Conservation (phyloP, 257 asterid genomes). For the Voacanga thouarsii region DNA sequence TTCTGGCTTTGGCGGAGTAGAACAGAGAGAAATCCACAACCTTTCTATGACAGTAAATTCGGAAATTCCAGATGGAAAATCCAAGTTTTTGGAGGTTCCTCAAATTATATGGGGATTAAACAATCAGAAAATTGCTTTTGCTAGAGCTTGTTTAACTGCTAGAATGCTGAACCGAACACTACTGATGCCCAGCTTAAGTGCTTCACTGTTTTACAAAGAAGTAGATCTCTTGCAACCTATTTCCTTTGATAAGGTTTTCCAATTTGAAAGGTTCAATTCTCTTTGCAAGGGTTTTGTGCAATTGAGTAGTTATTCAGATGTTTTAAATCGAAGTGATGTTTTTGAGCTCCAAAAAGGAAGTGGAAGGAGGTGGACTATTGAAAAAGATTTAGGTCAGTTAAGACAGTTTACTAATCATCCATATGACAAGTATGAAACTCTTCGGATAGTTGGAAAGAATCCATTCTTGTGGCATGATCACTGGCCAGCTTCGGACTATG, state of each 20-base stretch:
- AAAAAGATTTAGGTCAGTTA: constrained; percentile 64
- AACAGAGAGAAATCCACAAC: constrained; percentile 28
- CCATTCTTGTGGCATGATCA: constrained; percentile 96
- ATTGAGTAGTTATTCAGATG: constrained; percentile 48
- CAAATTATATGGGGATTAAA: constrained; percentile 89
- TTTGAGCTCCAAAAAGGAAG: constrained; percentile 76
- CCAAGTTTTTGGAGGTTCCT: constrained; percentile 70
- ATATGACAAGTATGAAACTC: constrained; percentile 35
- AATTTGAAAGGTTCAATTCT: constrained; percentile 61
- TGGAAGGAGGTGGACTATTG: constrained; percentile 80
- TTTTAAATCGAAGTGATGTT: constrained; percentile 42
- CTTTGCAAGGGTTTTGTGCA: constrained; percentile 69
- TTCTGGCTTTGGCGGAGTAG: constrained; percentile 31
- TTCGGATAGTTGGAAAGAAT: constrained; percentile 69
- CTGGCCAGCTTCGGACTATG: constrained; percentile 85
- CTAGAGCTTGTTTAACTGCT: constrained; percentile 86
- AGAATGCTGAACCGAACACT: constrained; percentile 66
- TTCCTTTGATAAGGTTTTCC: constrained; percentile 68
- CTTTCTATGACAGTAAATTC: constrained; percentile 2
- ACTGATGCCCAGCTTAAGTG: constrained; percentile 86
- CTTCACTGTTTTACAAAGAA: constrained; percentile 88
- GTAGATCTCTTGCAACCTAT: constrained; percentile 65
- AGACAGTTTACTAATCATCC: constrained; percentile 34
- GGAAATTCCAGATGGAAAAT: constrained; percentile 15
- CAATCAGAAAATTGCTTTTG: constrained; percentile 85